Evolutionary conservation across 306 rosid species (phyloP).

Genomic region (Cicer yamashitae): DNA sequence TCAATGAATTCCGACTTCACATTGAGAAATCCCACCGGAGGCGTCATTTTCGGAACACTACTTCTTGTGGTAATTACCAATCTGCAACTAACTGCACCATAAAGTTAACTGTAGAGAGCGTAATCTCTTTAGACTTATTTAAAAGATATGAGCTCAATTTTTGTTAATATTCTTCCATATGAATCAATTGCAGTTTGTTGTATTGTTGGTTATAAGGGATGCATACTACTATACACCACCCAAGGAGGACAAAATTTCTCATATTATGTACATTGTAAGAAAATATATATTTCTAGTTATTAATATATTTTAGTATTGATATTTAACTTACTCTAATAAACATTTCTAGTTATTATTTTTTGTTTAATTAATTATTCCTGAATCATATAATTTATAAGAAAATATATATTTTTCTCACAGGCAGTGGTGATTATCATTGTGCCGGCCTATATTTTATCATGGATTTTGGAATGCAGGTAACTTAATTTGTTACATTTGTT

Average conservation of each 20-base stretch:
- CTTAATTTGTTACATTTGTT: neutral
- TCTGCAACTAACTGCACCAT: too few species aligned
- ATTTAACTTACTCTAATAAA: neutral
- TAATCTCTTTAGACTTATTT: neutral
- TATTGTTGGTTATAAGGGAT: conserved; percentile 27
- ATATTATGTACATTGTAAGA: conserved; percentile 11
- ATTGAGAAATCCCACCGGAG: conserved; percentile 5
- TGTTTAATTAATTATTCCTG: neutral
- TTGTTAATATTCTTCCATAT: neutral
- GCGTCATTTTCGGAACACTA: conserved; percentile 1
- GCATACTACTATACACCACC: conserved; percentile 16
- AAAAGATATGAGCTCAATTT: neutral
- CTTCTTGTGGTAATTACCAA: conserved; percentile 35
- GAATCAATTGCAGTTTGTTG: conserved; percentile 31
- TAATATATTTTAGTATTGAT: too few species aligned
- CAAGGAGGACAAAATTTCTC: conserved; percentile 6
- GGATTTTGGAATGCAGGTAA: conserved; percentile 41
- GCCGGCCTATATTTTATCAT: conserved; percentile 2
- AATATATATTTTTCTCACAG: conserved; percentile 24
- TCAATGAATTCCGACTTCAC: conserved; percentile 22
- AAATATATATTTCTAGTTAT: neutral
- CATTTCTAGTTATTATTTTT: neutral
- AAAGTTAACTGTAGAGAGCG: too few species aligned
- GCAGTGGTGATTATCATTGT: neutral
- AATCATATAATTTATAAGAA: neutral